A percentile compares a stretch with the other conserved stretches of the same genome.
Evolutionary conservation across 306 rosid species (phyloP).

Genomic region (Trifolium dubium): DNA sequence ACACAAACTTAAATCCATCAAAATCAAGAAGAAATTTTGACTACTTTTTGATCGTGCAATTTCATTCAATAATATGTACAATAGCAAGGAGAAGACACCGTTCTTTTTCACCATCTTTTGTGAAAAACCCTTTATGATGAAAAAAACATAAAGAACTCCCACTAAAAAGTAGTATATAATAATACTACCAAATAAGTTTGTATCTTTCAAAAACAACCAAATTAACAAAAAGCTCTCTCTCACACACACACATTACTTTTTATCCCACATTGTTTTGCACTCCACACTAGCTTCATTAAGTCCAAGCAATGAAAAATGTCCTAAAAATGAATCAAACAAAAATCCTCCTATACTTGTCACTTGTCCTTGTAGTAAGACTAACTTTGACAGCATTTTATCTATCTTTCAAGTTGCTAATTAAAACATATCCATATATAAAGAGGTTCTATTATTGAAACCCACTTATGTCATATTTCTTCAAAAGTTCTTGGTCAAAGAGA

Average conservation of each 20-base stretch:
- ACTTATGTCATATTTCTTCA: conserved; percentile 45
- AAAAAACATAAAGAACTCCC: conserved; percentile 41
- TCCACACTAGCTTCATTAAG: conserved; percentile 40
- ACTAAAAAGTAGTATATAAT: conserved; percentile 35
- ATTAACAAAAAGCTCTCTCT: conserved; percentile 37
- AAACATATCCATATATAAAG: conserved; percentile 47
- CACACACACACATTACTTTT: conserved; percentile 44
- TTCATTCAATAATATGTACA: conserved; percentile 16
- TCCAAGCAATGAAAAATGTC: conserved; percentile 38
- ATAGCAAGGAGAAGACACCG: conserved; percentile 38
- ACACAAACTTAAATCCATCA: neutral
- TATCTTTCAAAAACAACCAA: conserved; percentile 49
- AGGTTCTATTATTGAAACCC: conserved; percentile 58
- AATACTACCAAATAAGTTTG: conserved; percentile 48
- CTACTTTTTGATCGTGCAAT: conserved; percentile 34
- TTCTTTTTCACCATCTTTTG: conserved; percentile 41
- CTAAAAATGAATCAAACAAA: conserved; percentile 43
- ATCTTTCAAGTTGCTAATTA: conserved; percentile 43
- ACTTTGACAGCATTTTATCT: conserved; percentile 28
- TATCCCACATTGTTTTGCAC: conserved; percentile 42
- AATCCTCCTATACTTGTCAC: conserved; percentile 20
- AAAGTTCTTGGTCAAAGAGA: conserved; percentile 58
- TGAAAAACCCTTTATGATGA: conserved; percentile 37
- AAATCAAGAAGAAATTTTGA: conserved; percentile 35
- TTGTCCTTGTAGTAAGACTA: conserved; percentile 25